Evolutionary conservation across 495 filamentous ascomycete species (phyloP).

Genomic region (Podospora tetraspora): DNA sequence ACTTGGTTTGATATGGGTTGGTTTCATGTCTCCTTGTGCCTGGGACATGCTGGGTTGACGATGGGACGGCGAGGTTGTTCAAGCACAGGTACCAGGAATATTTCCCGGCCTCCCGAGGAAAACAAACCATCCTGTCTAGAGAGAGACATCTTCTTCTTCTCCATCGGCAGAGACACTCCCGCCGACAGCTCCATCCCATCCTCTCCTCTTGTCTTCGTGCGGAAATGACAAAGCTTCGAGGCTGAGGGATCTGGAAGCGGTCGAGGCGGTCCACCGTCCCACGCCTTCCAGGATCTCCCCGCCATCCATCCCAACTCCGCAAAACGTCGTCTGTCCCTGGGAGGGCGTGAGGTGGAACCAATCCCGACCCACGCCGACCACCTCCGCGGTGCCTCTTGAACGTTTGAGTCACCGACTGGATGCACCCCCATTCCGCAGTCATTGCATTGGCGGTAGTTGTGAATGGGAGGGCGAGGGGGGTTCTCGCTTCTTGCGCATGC

Average conservation of each 20-base stretch:
- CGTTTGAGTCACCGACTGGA: slow-evolving; percentile 1
- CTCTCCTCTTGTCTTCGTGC: not conserved
- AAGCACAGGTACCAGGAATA: too few species aligned
- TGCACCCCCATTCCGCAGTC: not conserved
- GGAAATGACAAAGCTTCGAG: slow-evolving; percentile 8
- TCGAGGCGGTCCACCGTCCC: not conserved
- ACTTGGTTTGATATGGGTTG: not conserved
- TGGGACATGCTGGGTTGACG: not conserved
- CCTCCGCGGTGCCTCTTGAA: not conserved
- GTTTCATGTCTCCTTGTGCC: not conserved
- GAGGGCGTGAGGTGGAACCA: not conserved
- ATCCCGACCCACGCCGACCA: not conserved
- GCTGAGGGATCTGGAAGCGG: slow-evolving; percentile 8
- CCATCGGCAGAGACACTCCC: too few species aligned
- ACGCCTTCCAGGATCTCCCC: slow-evolving; percentile 2
- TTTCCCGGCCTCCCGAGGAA: not conserved
- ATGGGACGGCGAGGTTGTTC: too few species aligned
- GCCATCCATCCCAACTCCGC: not conserved
- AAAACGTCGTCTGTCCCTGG: not conserved
- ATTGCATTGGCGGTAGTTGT: not conserved
- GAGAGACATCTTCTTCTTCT: not conserved
- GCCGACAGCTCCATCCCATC: not conserved
- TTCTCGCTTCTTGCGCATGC: slow-evolving; percentile 1
- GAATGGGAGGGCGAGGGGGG: not conserved
- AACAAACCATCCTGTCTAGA: not conserved